Evolutionary conservation across 2,329 filamentous ascomycete genomes (phyloP).

Genomic region (Ophiosphaerella korrae): DNA sequence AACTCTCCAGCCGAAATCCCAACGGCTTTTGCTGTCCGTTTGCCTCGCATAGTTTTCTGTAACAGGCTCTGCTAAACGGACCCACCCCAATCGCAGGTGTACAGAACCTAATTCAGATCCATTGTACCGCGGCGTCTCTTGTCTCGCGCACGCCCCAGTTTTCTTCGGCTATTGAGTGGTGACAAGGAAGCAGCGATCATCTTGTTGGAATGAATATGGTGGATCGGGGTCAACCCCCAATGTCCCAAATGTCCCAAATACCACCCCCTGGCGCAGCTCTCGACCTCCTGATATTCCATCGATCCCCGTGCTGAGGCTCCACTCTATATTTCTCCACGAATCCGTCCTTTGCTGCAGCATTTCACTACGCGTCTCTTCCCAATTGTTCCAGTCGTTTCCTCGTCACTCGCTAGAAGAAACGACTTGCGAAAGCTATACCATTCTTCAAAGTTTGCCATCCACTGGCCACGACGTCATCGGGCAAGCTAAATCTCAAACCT

Average conservation of each 20-base stretch:
- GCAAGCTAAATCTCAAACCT: slow-evolving; percentile 3
- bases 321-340: neutral
- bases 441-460: neutral
- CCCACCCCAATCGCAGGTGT: slow-evolving; percentile 10
- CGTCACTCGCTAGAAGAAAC: slow-evolving; percentile 5
- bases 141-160: slow-evolving; percentile 24
- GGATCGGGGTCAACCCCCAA: slow-evolving; percentile 26
- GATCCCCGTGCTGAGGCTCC: too few relatives aligned
- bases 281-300: slow-evolving; percentile 7
- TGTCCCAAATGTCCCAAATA: slow-evolving; percentile 3
- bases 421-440: neutral
- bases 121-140: slow-evolving; percentile 1
- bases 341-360: neutral
- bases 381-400: neutral
- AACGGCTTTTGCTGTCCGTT: neutral
- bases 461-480: slow-evolving; percentile 12
- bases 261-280: slow-evolving; percentile 6
- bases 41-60: slow-evolving; percentile 4
- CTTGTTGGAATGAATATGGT: slow-evolving; percentile 21
- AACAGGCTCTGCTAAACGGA: slow-evolving; percentile 19
- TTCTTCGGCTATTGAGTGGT: slow-evolving; percentile 16
- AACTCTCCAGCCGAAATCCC: slow-evolving; percentile 1
- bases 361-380: neutral
- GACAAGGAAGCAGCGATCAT: slow-evolving; percentile 9
- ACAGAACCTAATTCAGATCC: slow-evolving; percentile 12